phyloP scores from a whole-genome alignment of 768 basidiomycete species.

The Suillus weaverae region DNA sequence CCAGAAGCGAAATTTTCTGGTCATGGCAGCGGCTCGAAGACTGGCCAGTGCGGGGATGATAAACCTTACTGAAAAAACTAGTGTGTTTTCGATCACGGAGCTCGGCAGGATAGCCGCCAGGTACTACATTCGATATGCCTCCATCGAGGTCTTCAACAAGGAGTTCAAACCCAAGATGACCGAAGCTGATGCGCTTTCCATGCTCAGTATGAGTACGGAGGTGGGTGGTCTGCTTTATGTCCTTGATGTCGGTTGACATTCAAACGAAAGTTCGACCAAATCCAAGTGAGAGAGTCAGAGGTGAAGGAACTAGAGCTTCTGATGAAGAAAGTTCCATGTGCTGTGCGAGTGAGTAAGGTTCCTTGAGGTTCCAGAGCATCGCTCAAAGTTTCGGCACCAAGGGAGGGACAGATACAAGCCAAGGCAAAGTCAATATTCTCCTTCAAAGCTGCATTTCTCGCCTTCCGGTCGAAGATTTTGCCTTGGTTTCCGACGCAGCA shows the following conservation, averaged over 20 bases:
- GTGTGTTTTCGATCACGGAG: conserved; percentile 75
- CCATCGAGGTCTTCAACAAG: conserved; percentile 84
- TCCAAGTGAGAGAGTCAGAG: conserved; percentile 91
- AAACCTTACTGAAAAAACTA: conserved; percentile 58
- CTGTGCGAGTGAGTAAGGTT: conserved; percentile 60
- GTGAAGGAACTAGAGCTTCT: conserved; percentile 76
- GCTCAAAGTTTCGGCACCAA: conserved; percentile 27
- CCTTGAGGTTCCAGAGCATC: neutral
- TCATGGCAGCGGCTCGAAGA: conserved; percentile 61
- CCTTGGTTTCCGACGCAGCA: conserved; percentile 90
- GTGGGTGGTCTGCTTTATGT: conserved; percentile 38
- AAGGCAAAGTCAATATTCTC: conserved; percentile 92
- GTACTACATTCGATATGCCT: conserved; percentile 88
- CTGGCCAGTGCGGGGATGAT: conserved; percentile 82
- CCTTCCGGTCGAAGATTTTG: conserved; percentile 87
- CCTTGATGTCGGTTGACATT: neutral
- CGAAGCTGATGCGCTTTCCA: conserved; percentile 85
- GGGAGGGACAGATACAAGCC: conserved; percentile 64
- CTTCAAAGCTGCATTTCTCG: conserved; percentile 88
- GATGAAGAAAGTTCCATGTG: conserved; percentile 71
- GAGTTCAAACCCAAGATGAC: conserved; percentile 80
- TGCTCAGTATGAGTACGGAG: conserved; percentile 91
- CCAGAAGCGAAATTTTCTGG: conserved; percentile 66
- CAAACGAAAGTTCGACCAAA: conserved; percentile 78
- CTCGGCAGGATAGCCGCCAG: conserved; percentile 95